Evolutionary conservation across 2,329 filamentous ascomycete species (phyloP).

Genomic region (Ophiostoma sp.): DNA sequence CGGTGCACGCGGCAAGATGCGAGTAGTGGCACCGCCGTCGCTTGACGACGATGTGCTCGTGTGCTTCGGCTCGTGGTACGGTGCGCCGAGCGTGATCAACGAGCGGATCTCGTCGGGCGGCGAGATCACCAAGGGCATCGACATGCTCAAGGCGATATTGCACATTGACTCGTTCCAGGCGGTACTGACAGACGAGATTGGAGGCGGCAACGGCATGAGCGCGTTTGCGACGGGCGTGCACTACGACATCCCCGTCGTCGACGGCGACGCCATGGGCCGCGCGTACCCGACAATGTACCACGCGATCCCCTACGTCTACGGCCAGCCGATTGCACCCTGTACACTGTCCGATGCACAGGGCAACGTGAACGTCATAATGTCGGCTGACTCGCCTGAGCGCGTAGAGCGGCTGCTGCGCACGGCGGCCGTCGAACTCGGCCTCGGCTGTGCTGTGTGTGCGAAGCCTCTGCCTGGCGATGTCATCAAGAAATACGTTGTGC

Average conservation of each 20-base stretch:
- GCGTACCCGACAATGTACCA: slow-evolving; percentile 10
- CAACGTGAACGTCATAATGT: slow-evolving; percentile 3
- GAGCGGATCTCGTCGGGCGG: slow-evolving; percentile 1
- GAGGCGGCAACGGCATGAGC: slow-evolving; percentile 8
- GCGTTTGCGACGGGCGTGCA: slow-evolving; percentile 7
- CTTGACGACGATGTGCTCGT: not conserved
- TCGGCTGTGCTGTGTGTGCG: not conserved
- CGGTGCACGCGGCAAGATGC: not conserved
- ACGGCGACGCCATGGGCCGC: slow-evolving; percentile 11
- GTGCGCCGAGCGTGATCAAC: slow-evolving; percentile 1
- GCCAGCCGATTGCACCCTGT: slow-evolving; percentile 1
- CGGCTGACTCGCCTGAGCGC: not conserved
- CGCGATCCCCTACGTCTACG: slow-evolving; percentile 5
- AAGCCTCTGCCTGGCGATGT: not conserved
- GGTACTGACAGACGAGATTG: not conserved
- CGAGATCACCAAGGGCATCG: slow-evolving; percentile 6
- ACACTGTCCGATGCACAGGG: not conserved
- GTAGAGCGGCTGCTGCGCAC: slow-evolving; percentile 11
- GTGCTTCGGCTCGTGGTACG: slow-evolving; percentile 11
- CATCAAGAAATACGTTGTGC: slow-evolving; percentile 5
- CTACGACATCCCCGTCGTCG: slow-evolving; percentile 4
- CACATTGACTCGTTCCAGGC: slow-evolving; percentile 10
- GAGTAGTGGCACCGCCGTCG: slow-evolving; percentile 1
- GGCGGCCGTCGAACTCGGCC: slow-evolving; percentile 2
- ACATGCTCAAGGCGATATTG: not conserved